These are phyloP conservation scores for Prunus dulcis DNA, from an alignment of 306 rosid species.

Conservation along the genomic window DNA sequence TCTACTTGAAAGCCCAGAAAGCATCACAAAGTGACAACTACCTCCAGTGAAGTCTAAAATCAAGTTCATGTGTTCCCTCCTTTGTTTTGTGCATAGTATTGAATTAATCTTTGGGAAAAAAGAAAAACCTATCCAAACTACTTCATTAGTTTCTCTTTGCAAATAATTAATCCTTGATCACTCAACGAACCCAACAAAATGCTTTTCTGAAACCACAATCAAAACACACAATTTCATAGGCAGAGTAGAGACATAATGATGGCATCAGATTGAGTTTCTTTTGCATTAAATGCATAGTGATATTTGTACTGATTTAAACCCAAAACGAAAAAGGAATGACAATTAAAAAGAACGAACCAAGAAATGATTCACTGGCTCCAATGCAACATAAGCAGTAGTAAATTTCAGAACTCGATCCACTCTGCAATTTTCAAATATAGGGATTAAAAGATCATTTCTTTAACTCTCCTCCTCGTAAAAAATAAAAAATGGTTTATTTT, in stretches of 20 bases:
- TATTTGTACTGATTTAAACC: background rate
- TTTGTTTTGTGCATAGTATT: background rate
- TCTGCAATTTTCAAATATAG: conserved; percentile 29
- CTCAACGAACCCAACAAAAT: background rate
- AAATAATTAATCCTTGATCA: background rate
- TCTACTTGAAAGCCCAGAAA: background rate
- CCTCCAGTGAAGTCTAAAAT: background rate
- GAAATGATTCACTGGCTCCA: conserved; percentile 29
- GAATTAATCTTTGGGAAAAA: background rate
- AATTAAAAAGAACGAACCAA: conserved; percentile 28
- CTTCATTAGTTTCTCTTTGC: background rate
- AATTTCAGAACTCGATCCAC: conserved; percentile 50
- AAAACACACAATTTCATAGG: background rate
- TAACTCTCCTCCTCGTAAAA: background rate
- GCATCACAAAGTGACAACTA: conserved; percentile 5
- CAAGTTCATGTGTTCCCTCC: background rate
- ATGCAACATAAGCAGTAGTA: conserved; percentile 25
- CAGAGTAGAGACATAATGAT: background rate
- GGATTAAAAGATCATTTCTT: background rate
- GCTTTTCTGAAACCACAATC: background rate
- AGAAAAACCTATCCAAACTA: background rate
- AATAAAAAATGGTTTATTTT: no score
- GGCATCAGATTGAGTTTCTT: background rate
- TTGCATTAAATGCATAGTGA: background rate
- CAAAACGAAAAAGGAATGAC: background rate